A percentile compares a stretch with the other conserved stretches of the same genome.
phyloP scores from a whole-genome alignment of 257 asterid species.

The Cinchona pubescens region DNA sequence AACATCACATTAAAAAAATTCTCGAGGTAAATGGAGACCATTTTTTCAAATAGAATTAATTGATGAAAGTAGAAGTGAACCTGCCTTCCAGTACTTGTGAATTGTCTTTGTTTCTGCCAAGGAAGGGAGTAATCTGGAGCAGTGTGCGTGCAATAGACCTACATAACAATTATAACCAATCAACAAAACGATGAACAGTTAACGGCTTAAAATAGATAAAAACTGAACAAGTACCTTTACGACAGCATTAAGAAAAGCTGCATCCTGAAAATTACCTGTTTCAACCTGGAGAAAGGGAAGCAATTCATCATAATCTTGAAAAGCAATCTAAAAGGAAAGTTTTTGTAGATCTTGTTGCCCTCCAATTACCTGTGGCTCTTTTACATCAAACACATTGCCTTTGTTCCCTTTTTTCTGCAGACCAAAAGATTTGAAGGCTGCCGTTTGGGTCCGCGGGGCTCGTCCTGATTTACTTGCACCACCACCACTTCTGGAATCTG shows the following conservation, averaged over 20 bases:
- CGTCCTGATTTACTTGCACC: conserved; percentile 37
- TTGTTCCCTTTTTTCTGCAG: conserved; percentile 55
- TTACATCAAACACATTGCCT: conserved; percentile 37
- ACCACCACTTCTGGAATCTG: conserved; percentile 29
- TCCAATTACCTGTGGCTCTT: conserved; percentile 54
- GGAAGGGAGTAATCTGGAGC: conserved; percentile 97
- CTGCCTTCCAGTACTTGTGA: conserved; percentile 94
- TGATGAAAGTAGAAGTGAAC: conserved; percentile 21
- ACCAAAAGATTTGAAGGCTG: conserved; percentile 42
- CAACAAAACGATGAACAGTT: background rate
- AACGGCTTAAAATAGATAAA: background rate
- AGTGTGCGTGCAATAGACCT: conserved; percentile 95
- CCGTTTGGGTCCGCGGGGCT: conserved; percentile 39
- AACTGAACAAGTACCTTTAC: conserved; percentile 61
- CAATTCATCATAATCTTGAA: conserved; percentile 8
- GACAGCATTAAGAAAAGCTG: conserved; percentile 78
- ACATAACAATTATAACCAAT: background rate
- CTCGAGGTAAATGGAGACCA: background rate
- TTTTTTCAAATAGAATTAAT: background rate
- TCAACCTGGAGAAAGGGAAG: conserved; percentile 28
- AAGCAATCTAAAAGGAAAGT: background rate
- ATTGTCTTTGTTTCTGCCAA: conserved; percentile 93
- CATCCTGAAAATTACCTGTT: conserved; percentile 62
- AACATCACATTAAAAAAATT: background rate
- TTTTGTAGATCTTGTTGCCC: background rate